Evolutionary conservation across 1,139 yeast species (phyloP).

Genomic region (Geotrichum candidum): DNA sequence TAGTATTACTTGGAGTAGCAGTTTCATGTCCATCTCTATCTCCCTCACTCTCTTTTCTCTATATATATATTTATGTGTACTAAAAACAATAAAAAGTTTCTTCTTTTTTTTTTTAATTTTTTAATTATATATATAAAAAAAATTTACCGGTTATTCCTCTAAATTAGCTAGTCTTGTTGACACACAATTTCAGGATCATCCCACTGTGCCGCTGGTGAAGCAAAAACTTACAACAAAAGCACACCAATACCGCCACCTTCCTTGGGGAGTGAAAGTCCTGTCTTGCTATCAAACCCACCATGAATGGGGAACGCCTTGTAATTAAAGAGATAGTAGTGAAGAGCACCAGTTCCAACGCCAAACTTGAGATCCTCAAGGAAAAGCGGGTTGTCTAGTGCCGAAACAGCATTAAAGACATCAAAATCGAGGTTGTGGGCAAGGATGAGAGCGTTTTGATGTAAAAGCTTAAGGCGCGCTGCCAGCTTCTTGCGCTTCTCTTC

Average conservation of each 20-base stretch:
- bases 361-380: slow-evolving; percentile 80
- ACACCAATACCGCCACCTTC: slow-evolving; percentile 81
- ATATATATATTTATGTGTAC: not conserved
- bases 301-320: slow-evolving; percentile 73
- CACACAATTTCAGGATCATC: not conserved
- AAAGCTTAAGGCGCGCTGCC: slow-evolving; percentile 51
- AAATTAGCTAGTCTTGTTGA: not conserved
- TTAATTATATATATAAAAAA: not conserved
- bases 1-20: too few relatives aligned
- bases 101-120: not conserved
- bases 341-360: slow-evolving; percentile 89
- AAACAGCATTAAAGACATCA: slow-evolving; percentile 90
- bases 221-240: slow-evolving; percentile 53
- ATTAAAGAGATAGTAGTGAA: slow-evolving; percentile 87
- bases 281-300: slow-evolving; percentile 66
- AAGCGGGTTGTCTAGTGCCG: slow-evolving; percentile 81
- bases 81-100: not conserved
- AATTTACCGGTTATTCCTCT: not conserved
- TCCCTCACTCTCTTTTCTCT: too few relatives aligned
- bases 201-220: not conserved
- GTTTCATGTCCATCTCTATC: not conserved
- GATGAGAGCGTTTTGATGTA: slow-evolving; percentile 72
- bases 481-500: slow-evolving; percentile 33
- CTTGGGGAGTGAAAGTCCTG: slow-evolving; percentile 37
- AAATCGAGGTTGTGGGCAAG: slow-evolving; percentile 59